These are phyloP conservation scores for Nakazawaea ernobii DNA, from an alignment of 805 yeast genomes.

Conservation along the genomic window DNA sequence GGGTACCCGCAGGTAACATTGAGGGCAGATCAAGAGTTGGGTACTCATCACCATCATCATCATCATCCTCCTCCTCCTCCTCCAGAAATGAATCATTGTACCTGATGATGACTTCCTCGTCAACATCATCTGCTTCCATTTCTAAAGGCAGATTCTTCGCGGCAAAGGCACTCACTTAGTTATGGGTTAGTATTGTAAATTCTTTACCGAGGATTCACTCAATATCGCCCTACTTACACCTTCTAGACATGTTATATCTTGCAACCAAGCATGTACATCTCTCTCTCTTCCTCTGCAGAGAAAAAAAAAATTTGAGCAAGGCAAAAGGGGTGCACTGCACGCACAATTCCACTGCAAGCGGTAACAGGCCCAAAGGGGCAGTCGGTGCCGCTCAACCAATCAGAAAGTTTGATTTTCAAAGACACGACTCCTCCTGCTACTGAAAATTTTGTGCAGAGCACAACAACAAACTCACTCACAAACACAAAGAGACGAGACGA, in stretches of 20 bases:
- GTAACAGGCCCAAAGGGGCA: not conserved
- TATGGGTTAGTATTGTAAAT: not conserved
- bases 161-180: conserved; percentile 25
- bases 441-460: not conserved
- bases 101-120: conserved; percentile 8
- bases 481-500: no score
- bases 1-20: not conserved
- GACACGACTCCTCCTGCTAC: not conserved
- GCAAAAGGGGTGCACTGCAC: not conserved
- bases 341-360: not conserved
- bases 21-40: not conserved
- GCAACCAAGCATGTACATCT: not conserved
- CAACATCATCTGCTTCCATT: conserved; percentile 11
- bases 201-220: not conserved
- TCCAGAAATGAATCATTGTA: not conserved
- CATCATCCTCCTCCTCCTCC: not conserved
- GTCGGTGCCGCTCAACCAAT: not conserved
- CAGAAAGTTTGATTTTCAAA: not conserved
- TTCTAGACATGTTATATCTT: not conserved
- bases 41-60: not conserved
- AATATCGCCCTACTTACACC: not conserved
- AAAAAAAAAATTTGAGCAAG: not conserved
- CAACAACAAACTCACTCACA: no score
- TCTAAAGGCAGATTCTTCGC: conserved; percentile 20
- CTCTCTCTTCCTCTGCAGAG: not conserved